Percentiles rank a stretch among this genome's conserved stretches.
Conservation (phyloP, 371 early-diverging fungal genomes). For the Enterocytospora artemiae region DNA sequence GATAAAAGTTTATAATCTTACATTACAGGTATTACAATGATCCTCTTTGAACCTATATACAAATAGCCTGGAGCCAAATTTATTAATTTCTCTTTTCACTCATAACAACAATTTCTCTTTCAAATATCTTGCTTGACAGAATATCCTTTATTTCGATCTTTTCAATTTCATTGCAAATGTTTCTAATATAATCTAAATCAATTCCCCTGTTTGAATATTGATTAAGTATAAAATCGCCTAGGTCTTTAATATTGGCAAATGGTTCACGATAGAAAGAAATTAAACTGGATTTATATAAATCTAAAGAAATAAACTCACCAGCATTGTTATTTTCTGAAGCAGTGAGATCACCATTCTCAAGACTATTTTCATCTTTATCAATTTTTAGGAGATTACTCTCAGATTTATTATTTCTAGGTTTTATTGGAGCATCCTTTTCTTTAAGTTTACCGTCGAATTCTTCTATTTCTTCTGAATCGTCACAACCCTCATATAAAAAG, state of each 20-base stretch:
- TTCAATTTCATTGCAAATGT: conserved; percentile 1
- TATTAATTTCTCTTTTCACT: no score
- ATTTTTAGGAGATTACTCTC: conserved; percentile 17
- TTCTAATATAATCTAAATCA: conserved; percentile 17
- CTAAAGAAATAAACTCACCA: no score
- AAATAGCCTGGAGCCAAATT: no score
- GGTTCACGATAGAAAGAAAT: conserved; percentile 4
- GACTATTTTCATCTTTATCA: conserved; percentile 2
- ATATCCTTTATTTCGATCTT: no score
- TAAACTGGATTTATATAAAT: background rate
- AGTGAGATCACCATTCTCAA: background rate
- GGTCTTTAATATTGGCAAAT: background rate
- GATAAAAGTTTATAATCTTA: no score
- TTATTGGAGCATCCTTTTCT: conserved; percentile 11
- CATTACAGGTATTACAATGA: no score
- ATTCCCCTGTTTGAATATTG: conserved; percentile 11
- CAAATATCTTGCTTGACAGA: no score
- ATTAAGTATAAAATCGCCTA: background rate
- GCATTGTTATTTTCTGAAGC: no score
- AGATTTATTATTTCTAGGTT: conserved; percentile 14
- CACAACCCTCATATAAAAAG: conserved; percentile 4
- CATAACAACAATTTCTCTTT: no score
- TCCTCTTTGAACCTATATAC: no score
- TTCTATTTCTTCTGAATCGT: conserved; percentile 23
- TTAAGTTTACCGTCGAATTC: no score